Percentiles rank a stretch among this genome's conserved stretches.
These are phyloP conservation scores for Didymella keratinophila DNA, from an alignment of 2,329 filamentous ascomycete genomes.

Conservation along the genomic window DNA sequence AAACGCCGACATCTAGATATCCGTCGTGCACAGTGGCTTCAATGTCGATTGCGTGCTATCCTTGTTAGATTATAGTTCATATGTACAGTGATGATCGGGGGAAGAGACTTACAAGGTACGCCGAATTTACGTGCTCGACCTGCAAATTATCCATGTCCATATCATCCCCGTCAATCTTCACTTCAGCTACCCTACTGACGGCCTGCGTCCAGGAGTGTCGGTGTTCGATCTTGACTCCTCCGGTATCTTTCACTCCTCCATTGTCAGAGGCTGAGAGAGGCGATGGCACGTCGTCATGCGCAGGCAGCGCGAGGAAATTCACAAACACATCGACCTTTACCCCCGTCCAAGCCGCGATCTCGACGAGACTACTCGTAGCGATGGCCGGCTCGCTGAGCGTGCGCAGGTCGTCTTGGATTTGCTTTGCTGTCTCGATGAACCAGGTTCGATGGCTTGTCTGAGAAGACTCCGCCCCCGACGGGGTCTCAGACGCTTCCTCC, in stretches of 20 bases:
- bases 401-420: conserved; percentile 73
- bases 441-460: conserved; percentile 18
- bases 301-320: conserved; percentile 75
- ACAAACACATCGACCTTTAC: conserved; percentile 75
- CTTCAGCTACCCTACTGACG: conserved; percentile 31
- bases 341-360: conserved; percentile 79
- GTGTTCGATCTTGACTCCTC: conserved; percentile 32
- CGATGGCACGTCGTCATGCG: background rate
- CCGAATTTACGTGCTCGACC: conserved; percentile 32
- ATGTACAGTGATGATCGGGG: too few relatives aligned
- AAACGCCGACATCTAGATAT: conserved; percentile 62
- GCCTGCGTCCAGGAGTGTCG: conserved; percentile 27
- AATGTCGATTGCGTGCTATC: conserved; percentile 62
- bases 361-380: conserved; percentile 69
- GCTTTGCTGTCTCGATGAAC: conserved; percentile 62
- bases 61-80: too few relatives aligned
- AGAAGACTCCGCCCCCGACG: too few relatives aligned
- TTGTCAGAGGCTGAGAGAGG: too few relatives aligned
- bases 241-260: too few relatives aligned
- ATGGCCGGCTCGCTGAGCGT: conserved; percentile 65
- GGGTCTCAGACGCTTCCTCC: too few relatives aligned
- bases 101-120: conserved; percentile 50
- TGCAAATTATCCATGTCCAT: conserved; percentile 34
- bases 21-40: conserved; percentile 61
- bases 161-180: too few relatives aligned